Base-by-base conservation (phyloP, 2,329 filamentous ascomycete species). In the Aspergillus sp. region DNA sequence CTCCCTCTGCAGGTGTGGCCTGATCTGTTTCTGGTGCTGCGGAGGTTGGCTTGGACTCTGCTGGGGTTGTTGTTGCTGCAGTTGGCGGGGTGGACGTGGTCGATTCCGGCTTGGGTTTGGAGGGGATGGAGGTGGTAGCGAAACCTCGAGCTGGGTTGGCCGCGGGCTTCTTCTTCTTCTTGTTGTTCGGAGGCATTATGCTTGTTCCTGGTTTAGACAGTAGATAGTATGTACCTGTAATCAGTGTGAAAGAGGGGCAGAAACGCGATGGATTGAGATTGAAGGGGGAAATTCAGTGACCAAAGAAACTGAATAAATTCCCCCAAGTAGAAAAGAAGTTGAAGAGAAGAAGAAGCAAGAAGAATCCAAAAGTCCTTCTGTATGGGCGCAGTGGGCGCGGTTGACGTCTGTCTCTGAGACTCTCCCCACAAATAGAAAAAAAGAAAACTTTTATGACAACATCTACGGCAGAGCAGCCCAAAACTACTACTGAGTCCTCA, bases 161-260 rank as follows among this genome's bases (percentile, higher is more conserved):
- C 22, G 82, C 81, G 47, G 86, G 79, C 79, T 96, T 97, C 77
- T 89, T 94, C 74, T 96, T 95, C 74, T 95, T 95, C 70, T 88
- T 86, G 53, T 88, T 86, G 53, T 75, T 74, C 12, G 71, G 64
- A 35, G 86, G 85, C 87, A 91, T 91, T 43, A 32, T 27, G 38
- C 30, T 33, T 19, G 39, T 20, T 46, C 43, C 33, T 55, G 53
- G 32, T 19, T 15, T n/a, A 35, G 32, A 15, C 32, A 33, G 25
- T 27, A 27, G 25, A 7, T 27, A 27, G 25, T 27, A 27, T 30
- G 25, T 30, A 30, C 25, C 25, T 30, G 10, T 30, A 30, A 10
- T 30, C 12, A 30, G 25, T 27, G 25, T 12, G 10, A 12, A 10
- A 20, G 41, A 15, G 17, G 37, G 7, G 6, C 6, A 39, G 33